These are phyloP conservation scores for Blastobotrys robertii DNA, from an alignment of 805 yeast genomes.

Conservation along the genomic window DNA sequence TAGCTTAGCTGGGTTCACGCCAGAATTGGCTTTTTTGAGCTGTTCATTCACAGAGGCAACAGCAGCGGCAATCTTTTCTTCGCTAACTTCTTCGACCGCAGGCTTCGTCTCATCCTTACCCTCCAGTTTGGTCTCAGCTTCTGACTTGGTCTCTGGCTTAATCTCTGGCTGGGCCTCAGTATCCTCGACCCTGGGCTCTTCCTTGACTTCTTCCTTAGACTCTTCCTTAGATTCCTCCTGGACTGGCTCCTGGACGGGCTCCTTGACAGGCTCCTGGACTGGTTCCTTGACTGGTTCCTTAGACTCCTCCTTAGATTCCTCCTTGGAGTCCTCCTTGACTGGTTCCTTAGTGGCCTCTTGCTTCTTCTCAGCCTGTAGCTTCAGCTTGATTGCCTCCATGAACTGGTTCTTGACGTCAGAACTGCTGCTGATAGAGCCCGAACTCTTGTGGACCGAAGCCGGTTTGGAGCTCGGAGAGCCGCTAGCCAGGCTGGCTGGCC, in stretches of 20 bases:
- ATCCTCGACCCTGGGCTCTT: too few species aligned
- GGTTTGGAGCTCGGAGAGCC: constrained; percentile 3
- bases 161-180: too few species aligned
- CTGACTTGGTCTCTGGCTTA: too few species aligned
- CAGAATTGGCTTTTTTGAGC: constrained; percentile 1
- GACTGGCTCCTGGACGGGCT: constrained; percentile 5
- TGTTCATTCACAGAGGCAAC: constrained; percentile 10
- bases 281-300: constrained; percentile 2
- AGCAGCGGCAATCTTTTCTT: constrained; percentile 11
- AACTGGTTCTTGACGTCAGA: constrained; percentile 12
- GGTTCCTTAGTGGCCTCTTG: too few species aligned
- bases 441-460: constrained; percentile 4
- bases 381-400: constrained; percentile 11
- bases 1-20: constrained; percentile 1
- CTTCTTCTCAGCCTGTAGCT: constrained; percentile 9
- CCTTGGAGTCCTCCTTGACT: constrained; percentile 9
- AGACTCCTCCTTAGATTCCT: constrained; percentile 11
- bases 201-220: neutral
- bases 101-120: constrained; percentile 9
- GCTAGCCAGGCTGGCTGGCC: constrained; percentile 1
- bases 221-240: constrained; percentile 12
- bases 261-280: too few species aligned
- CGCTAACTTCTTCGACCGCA: constrained; percentile 10
- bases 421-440: constrained; percentile 1
- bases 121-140: constrained; percentile 6